Percentiles rank a stretch among this genome's conserved stretches.
phyloP scores from a whole-genome alignment of 225 moss, liverwort and hornwort genomes.

The Physcomitrium patens region DNA sequence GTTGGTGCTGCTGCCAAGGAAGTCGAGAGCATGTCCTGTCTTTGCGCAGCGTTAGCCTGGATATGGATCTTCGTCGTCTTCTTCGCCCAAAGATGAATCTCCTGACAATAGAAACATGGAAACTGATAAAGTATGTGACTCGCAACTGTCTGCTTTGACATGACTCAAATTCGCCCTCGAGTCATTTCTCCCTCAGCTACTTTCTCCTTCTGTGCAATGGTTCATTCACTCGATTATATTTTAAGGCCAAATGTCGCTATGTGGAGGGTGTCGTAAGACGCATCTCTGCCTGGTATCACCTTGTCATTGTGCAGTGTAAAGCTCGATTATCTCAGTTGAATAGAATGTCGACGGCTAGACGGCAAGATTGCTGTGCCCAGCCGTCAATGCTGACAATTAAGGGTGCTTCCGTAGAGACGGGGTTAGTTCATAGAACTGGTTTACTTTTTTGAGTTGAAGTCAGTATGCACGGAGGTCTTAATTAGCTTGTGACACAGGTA shows the following conservation, averaged over 20 bases:
- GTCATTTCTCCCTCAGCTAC: constrained; percentile 12
- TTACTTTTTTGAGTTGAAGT: constrained; percentile 18
- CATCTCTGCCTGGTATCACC: constrained; percentile 9
- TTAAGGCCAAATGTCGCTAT: constrained; percentile 4
- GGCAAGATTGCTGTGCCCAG: constrained; percentile 19
- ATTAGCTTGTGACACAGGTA: constrained; percentile 71
- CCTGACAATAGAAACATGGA: constrained; percentile 41
- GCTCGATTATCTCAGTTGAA: neutral
- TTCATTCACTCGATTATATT: constrained; percentile 1
- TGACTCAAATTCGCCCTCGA: constrained; percentile 18
- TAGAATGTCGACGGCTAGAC: constrained; percentile 1
- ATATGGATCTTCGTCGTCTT: constrained; percentile 45
- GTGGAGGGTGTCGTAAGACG: constrained; percentile 24
- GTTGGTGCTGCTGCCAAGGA: constrained; percentile 59
- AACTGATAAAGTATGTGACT: constrained; percentile 34
- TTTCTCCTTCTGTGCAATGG: constrained; percentile 10
- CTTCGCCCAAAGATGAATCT: constrained; percentile 45
- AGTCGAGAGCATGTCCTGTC: constrained; percentile 49
- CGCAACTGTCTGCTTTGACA: neutral
- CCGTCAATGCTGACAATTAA: constrained; percentile 21
- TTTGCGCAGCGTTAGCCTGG: constrained; percentile 45
- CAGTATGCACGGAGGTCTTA: constrained; percentile 57
- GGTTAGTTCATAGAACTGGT: neutral
- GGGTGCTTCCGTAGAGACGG: neutral
- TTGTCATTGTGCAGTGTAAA: constrained; percentile 13